Conservation (phyloP, 805 yeast genomes). For the Debaryomyces castellii region DNA sequence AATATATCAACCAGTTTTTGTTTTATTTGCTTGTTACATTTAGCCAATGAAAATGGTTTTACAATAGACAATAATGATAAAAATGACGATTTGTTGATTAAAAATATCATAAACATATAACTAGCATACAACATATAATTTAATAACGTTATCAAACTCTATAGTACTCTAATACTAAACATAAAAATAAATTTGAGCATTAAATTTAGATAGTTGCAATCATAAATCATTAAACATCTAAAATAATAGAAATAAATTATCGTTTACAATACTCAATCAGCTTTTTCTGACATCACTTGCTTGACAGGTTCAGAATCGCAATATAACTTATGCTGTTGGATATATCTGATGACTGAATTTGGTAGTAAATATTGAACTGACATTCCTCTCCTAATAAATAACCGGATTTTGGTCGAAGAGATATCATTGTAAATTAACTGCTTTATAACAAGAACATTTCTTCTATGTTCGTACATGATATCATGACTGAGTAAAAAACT, state of each 20-base stretch:
- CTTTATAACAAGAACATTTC: slow-evolving; percentile 90
- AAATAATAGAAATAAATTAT: neutral
- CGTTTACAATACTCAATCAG: slow-evolving; percentile 13
- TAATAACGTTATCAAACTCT: neutral
- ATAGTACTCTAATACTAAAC: neutral
- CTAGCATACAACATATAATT: neutral
- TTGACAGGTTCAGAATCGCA: slow-evolving; percentile 92
- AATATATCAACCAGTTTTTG: slow-evolving; percentile 84
- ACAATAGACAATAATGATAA: slow-evolving; percentile 48
- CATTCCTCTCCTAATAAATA: slow-evolving; percentile 93
- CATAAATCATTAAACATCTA: neutral
- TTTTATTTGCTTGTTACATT: slow-evolving; percentile 77
- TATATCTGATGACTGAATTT: slow-evolving; percentile 89
- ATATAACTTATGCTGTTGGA: slow-evolving; percentile 88
- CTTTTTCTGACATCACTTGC: slow-evolving; percentile 56
- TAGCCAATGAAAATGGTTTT: slow-evolving; percentile 84
- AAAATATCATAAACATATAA: neutral
- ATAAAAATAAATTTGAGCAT: neutral
- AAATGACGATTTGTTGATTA: slow-evolving; percentile 35
- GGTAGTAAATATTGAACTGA: slow-evolving; percentile 93
- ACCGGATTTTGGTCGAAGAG: slow-evolving; percentile 88
- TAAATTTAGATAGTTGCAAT: neutral
- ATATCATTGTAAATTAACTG: slow-evolving; percentile 96
- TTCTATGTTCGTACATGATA: slow-evolving; percentile 93
- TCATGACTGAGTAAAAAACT: slow-evolving; percentile 90